Base-by-base conservation (phyloP, 768 basidiomycete genomes). In the Lactarius sp. region DNA sequence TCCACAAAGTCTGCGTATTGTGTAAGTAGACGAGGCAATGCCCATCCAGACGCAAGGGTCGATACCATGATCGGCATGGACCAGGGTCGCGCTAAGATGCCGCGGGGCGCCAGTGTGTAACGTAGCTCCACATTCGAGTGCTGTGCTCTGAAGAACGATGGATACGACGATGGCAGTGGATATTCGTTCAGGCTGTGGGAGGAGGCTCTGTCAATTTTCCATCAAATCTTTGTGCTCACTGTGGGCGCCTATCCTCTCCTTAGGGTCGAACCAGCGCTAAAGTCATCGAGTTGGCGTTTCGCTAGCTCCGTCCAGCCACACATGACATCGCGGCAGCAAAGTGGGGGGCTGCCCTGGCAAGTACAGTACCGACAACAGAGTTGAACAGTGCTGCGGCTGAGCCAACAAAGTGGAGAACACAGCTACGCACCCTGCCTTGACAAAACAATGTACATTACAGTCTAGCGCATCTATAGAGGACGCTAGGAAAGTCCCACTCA, bases 91-190 rank as follows among this genome's bases (percentile, higher is more conserved):
- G 58, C 36, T 12, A 54, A 36, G 22, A 61, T 51, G 50, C 54
- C 60, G 36, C 63, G 65, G 39, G 57, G n/a, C n/a, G n/a, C n/a
- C n/a, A n/a, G 53, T 12, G 66, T 59, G 66, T 49, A 66, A 49
- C 22, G 64, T 31, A n/a, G 52, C 20, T 27, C 57, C 4, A n/a
- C 63, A 54, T 44, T 69, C 36, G 66, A 51, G 13, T 60, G 53
- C 59, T 68, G 60, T 67, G 52, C 47, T 31, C 52, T 44, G 69
- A 81, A 78, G 53, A 83, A 77, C 4, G 71, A 68, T 6, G 86
- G 85, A 70, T 84, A 87, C 7, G 86, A 86, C 36, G 79, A 79
- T 6, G 85, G 82, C 18, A 86, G 71, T 8, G 86, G 85, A 69
- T 82, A 88, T n/a, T 80, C 72, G 77, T 73, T 61, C 83, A 87